Conservation (phyloP, 1,139 yeast species). For the Schwanniomyces etchellsii region DNA sequence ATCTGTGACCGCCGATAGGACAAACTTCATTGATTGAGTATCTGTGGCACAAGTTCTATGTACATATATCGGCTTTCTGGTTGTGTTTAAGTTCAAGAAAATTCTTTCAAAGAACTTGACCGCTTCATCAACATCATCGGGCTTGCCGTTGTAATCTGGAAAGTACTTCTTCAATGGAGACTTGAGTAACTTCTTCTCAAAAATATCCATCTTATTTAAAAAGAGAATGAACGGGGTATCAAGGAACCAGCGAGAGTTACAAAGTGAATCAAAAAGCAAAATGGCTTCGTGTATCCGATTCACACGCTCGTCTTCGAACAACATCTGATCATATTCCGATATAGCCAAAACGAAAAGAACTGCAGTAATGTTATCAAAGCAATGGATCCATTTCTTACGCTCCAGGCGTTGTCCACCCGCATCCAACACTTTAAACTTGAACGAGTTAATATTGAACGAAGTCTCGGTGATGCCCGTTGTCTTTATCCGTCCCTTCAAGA, state of each 20-base stretch:
- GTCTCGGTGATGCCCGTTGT: constrained; percentile 96
- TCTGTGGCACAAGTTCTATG: constrained; percentile 97
- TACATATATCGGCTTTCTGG: constrained; percentile 74
- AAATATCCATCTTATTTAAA: constrained; percentile 80
- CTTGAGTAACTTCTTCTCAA: constrained; percentile 59
- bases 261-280: constrained; percentile 73
- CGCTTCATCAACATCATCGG: constrained; percentile 61
- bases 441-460: constrained; percentile 61
- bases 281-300: constrained; percentile 92
- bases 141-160: constrained; percentile 64
- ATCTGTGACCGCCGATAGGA: constrained; percentile 88
- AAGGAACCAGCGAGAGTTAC: constrained; percentile 81
- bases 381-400: constrained; percentile 92
- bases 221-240: constrained; percentile 87
- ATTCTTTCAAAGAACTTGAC: constrained; percentile 61
- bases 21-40: constrained; percentile 80
- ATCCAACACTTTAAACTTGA: constrained; percentile 74
- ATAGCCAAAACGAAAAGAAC: constrained; percentile 88
- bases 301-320: constrained; percentile 85
- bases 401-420: constrained; percentile 98
- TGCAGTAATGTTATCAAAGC: constrained; percentile 88
- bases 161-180: constrained; percentile 66
- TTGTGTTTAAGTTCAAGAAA: constrained; percentile 56
- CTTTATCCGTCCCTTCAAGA: constrained; percentile 84
- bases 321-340: constrained; percentile 85